Base-by-base conservation (phyloP, 2,329 filamentous ascomycete species). In the Phyllosticta citrichinensis region DNA sequence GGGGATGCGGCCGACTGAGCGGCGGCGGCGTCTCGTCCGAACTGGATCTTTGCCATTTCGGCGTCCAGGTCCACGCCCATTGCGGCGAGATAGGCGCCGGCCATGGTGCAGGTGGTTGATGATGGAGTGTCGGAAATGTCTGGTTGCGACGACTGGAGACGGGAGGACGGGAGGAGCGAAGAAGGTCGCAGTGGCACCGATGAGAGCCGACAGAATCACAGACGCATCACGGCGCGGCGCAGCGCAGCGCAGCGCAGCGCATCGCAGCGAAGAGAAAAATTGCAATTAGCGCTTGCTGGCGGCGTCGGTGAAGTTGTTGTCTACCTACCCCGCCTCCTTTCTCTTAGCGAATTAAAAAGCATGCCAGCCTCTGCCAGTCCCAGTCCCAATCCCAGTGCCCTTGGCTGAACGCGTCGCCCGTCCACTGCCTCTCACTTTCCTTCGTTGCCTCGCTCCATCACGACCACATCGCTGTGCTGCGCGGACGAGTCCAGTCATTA, bases 41-140 rank as follows among this genome's bases (percentile, higher is more conserved):
- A 62, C 51, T 73, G 71, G 17, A 70, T 64, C 35, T 67, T 67
- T 11, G 65, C 63, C 64, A 72, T 66, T 58, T 73, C 70, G 25
- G 68, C 65, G 61, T 72, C 65, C 20, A 74, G 64, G 61, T 74
- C 67, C 54, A 72, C 69, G 58, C 71, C 69, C 52, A 58, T 30
- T 30, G 58, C 51, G 47, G 61, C 58, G 35, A 61, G 56, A 24
- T 61, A 59, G 22, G 57, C 52, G 27, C 53, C 58, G 35, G 62
- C 62, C 60, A 64, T 62, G 58, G 59, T 25, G 56, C 14, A 17
- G 55, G 10, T 27, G 57, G 47, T 22, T 25, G 11, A 12, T 12
- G 57, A n/a, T 53, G 57, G 27, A 47, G 27, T 50, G 55, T 55
- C n/a, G 54, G 52, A n/a, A 35, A 60, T 27, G 33, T 10, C 57